Percentiles rank a stretch among this genome's conserved stretches.
Evolutionary conservation across 2,329 filamentous ascomycete species (phyloP).

Genomic region (Cladosporium cucumerinum): DNA sequence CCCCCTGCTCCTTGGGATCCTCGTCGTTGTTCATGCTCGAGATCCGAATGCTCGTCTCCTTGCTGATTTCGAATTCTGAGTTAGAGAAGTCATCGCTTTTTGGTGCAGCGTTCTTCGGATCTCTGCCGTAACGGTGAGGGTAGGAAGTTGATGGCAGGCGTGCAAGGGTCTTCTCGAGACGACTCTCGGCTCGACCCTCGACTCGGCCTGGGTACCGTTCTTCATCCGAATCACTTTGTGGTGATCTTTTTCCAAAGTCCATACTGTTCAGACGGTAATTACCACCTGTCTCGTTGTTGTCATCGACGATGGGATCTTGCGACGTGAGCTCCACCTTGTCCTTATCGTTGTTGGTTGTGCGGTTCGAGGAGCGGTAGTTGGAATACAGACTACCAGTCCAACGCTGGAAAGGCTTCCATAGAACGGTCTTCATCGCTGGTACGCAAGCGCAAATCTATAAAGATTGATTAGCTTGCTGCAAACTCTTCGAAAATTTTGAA

Average conservation of each 20-base stretch:
- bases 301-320: conserved; percentile 6
- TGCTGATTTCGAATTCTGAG: conserved; percentile 4
- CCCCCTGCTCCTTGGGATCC: not conserved
- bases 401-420: conserved; percentile 25
- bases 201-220: not conserved
- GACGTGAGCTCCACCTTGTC: conserved; percentile 5
- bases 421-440: conserved; percentile 35
- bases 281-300: not conserved
- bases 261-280: not conserved
- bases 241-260: not conserved
- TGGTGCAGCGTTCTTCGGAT: not conserved
- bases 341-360: not conserved
- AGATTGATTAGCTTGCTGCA: conserved; percentile 5
- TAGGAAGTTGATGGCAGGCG: not conserved
- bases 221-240: not conserved
- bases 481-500: conserved; percentile 16
- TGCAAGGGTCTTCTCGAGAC: not conserved
- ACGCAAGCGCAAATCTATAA: conserved; percentile 38
- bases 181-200: not conserved
- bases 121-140: not conserved
- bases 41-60: conserved; percentile 8
- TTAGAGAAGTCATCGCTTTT: not conserved
- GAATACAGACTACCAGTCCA: conserved; percentile 22
- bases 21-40: not conserved
- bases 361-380: conserved; percentile 21